Conservation (phyloP, 139 green algal species). For the Coelastrella sp. region DNA sequence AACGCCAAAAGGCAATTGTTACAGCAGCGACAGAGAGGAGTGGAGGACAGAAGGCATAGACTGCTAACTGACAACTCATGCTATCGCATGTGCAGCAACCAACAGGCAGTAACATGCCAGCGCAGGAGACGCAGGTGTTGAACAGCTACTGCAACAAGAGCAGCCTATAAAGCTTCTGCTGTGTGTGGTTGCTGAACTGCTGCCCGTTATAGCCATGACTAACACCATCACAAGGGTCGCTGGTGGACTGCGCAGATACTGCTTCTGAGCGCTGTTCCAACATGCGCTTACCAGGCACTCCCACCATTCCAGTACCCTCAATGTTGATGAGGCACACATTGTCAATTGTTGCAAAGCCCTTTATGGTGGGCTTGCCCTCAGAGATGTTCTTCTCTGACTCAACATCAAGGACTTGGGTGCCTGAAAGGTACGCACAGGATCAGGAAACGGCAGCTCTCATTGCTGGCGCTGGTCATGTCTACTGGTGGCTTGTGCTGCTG, state of each 20-base stretch:
- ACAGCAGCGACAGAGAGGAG: background rate
- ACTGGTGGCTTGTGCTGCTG: too few species aligned
- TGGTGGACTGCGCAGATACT: too few species aligned
- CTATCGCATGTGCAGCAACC: too few species aligned
- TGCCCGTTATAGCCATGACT: too few species aligned
- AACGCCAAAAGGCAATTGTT: background rate
- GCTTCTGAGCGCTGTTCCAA: too few species aligned
- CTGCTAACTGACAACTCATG: too few species aligned
- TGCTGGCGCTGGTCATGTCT: too few species aligned
- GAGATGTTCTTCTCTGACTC: conserved; percentile 44
- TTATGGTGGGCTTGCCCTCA: conserved; percentile 77
- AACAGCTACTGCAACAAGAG: background rate
- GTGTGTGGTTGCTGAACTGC: too few species aligned
- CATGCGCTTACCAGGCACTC: conserved; percentile 78
- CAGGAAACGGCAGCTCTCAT: background rate
- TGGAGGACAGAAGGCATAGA: too few species aligned
- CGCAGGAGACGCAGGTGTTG: too few species aligned
- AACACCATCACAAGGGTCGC: too few species aligned
- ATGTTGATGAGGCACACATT: conserved; percentile 95
- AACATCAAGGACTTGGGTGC: conserved; percentile 59
- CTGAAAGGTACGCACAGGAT: conserved; percentile 15
- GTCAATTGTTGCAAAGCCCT: conserved; percentile 98
- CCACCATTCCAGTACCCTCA: conserved; percentile 97
- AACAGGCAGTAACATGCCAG: too few species aligned
- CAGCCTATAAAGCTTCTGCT: background rate